Evolutionary conservation across 164 flowering plant species (phyloP), one percentile per base, ranked within the genome.

Genomic region (Amborella trichopoda): DNA sequence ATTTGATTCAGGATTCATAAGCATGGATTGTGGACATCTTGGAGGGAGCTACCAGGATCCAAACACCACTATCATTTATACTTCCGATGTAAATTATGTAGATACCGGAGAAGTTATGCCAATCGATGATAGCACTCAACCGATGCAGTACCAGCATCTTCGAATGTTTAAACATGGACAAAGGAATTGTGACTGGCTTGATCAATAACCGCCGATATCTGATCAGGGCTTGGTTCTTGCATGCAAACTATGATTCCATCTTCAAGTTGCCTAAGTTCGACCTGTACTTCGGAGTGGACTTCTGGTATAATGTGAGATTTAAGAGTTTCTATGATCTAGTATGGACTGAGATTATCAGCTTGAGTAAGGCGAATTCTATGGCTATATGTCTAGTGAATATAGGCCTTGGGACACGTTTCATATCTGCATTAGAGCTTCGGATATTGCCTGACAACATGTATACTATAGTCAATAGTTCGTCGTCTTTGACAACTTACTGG

Each of bases 361-460:
- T 54, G 2, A 55, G 67, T n/a, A n/a, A n/a, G n/a, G n/a, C n/a
- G n/a, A n/a, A n/a, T n/a, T n/a, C n/a, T n/a, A n/a, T n/a, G n/a
- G n/a, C n/a, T n/a, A n/a, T n/a, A n/a, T n/a, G n/a, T n/a, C n/a
- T n/a, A n/a, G n/a, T n/a, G n/a, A n/a, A n/a, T n/a, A n/a, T n/a
- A n/a, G n/a, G 62, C 2, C 30, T 2, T 0, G 77, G 77, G 17
- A 55, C 57, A 1, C 81, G 75, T 48, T 72, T 69, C 54, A 59
- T 72, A 19, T 72, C 81, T 3, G 61, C 49, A 21, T 39, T 75
- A 37, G 75, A 72, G 41, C 49, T 67, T 5, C 62, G 75, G 54
- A 58, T 46, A 0, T 16, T 38, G 9, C 2, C 11, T 16, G 14
- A n/a, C n/a, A n/a, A n/a, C n/a, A n/a, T n/a, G n/a, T n/a, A n/a